These are phyloP conservation scores for Termitomyces sp. DNA, from an alignment of 768 basidiomycete species.

Conservation along the genomic window DNA sequence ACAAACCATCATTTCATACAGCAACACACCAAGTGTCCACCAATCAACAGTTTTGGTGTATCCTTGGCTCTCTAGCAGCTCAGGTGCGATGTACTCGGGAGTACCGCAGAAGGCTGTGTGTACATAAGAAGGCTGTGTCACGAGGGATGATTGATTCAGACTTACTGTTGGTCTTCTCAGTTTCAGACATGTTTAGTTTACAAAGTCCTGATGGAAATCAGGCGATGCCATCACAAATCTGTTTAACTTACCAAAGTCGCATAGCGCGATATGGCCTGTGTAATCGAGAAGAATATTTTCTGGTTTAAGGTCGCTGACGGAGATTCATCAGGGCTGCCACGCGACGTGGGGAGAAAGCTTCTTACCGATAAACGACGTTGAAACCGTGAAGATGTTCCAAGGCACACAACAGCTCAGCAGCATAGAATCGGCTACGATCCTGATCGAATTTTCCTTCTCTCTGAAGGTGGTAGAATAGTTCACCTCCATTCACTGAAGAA, in stretches of 20 bases:
- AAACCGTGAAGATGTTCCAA: slow-evolving; percentile 95
- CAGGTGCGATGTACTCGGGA: slow-evolving; percentile 97
- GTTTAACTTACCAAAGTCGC: slow-evolving; percentile 73
- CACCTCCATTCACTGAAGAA: slow-evolving; percentile 84
- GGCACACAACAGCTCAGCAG: slow-evolving; percentile 93
- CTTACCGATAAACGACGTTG: slow-evolving; percentile 95
- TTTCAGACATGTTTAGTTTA: slow-evolving; percentile 95
- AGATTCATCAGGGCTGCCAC: background rate
- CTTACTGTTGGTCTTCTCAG: slow-evolving; percentile 94
- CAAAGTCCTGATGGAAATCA: slow-evolving; percentile 55
- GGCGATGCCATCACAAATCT: background rate
- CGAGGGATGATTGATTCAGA: background rate
- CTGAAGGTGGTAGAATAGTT: slow-evolving; percentile 96
- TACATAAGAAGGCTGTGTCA: slow-evolving; percentile 5
- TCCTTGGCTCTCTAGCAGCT: slow-evolving; percentile 92
- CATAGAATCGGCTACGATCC: slow-evolving; percentile 90
- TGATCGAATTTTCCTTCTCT: slow-evolving; percentile 96
- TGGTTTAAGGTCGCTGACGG: slow-evolving; percentile 82
- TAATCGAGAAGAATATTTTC: slow-evolving; percentile 98
- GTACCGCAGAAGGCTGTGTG: slow-evolving; percentile 90
- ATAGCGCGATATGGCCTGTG: slow-evolving; percentile 95
- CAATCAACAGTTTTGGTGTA: slow-evolving; percentile 99
- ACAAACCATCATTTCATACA: slow-evolving; percentile 93
- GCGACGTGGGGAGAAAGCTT: background rate
- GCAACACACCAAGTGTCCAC: slow-evolving; percentile 96